A percentile compares a stretch with the other conserved stretches of the same genome.
Evolutionary conservation across 2,329 filamentous ascomycete genomes (phyloP).

Genomic region (Aspergillus hiratsukae): DNA sequence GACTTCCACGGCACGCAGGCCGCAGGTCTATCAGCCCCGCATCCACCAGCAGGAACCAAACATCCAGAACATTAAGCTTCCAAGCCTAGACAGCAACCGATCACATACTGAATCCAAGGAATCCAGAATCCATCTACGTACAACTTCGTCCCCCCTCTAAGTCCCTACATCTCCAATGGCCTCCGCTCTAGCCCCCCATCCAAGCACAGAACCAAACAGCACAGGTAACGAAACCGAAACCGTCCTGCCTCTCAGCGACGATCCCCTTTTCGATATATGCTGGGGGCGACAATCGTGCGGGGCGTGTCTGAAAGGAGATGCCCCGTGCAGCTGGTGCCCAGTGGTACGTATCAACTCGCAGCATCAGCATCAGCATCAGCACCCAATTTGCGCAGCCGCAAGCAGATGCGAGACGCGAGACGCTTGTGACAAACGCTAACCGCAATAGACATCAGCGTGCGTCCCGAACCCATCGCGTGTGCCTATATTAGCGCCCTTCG

Average conservation of each 20-base stretch:
- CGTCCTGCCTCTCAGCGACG: conserved; percentile 8
- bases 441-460: conserved; percentile 34
- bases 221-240: neutral
- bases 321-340: conserved; percentile 36
- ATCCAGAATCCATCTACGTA: neutral
- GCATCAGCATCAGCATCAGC: neutral
- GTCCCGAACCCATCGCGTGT: conserved; percentile 34
- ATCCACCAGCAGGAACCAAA: neutral
- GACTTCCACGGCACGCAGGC: neutral
- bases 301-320: conserved; percentile 28
- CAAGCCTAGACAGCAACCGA: neutral
- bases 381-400: too few relatives aligned
- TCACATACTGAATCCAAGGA: neutral
- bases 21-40: neutral
- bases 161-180: neutral
- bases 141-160: neutral
- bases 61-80: neutral
- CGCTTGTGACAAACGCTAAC: neutral
- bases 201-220: neutral
- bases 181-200: neutral
- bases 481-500: conserved; percentile 36
- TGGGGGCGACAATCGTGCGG: conserved; percentile 36
- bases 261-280: conserved; percentile 30
- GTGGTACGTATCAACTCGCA: conserved; percentile 23
- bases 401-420: neutral